Percentiles rank a stretch among this genome's conserved stretches.
phyloP scores from a whole-genome alignment of 768 basidiomycete genomes.

The Suillus subalutaceus region DNA sequence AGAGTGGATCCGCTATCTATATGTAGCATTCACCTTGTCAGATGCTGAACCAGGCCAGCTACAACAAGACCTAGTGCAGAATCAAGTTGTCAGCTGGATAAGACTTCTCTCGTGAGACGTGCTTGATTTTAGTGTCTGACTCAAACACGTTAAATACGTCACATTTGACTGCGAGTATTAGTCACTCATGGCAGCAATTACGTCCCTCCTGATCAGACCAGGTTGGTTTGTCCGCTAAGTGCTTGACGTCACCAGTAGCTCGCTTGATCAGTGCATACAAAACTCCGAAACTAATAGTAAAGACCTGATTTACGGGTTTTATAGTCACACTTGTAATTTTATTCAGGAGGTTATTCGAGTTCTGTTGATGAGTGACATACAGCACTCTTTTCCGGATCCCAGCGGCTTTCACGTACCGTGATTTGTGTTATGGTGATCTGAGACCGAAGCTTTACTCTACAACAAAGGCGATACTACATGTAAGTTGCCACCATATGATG shows the following conservation, averaged over 20 bases:
- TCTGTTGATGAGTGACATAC: neutral
- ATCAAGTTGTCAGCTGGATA: constrained; percentile 42
- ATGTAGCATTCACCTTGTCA: constrained; percentile 47
- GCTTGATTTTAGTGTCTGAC: neutral
- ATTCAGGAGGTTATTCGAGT: neutral
- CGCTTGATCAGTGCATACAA: neutral
- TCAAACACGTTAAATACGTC: constrained; percentile 37
- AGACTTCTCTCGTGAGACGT: constrained; percentile 10
- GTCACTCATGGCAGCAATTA: constrained; percentile 53
- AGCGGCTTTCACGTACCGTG: neutral
- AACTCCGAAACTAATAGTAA: neutral
- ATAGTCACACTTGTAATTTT: neutral
- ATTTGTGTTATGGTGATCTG: neutral
- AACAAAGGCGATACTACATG: constrained; percentile 10
- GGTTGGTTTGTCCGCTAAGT: constrained; percentile 53
- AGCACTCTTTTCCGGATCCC: neutral
- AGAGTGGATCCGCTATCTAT: constrained; percentile 13
- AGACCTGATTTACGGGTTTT: neutral
- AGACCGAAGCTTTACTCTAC: constrained; percentile 4
- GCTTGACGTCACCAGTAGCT: neutral
- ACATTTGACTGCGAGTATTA: constrained; percentile 53
- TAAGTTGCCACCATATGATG: constrained; percentile 9
- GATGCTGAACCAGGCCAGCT: constrained; percentile 49
- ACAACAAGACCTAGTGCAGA: constrained; percentile 45
- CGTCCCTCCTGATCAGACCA: constrained; percentile 44